Conservation (phyloP, 225 moss, liverwort and hornwort species). For the Pleurozium schreberi region DNA sequence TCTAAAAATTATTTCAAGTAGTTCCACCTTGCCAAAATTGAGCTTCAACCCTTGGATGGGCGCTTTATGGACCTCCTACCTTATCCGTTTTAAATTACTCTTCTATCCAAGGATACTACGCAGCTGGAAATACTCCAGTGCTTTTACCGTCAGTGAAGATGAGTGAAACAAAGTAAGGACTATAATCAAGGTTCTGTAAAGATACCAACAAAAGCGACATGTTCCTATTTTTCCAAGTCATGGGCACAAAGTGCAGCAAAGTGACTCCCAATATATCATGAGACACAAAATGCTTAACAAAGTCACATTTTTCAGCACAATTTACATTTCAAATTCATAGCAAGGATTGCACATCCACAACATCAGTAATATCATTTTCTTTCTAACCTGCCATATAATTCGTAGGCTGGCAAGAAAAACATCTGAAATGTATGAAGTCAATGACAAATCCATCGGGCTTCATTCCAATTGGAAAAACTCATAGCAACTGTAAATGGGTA, state of each 20-base stretch:
- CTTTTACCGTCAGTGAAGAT: background rate
- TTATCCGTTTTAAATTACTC: background rate
- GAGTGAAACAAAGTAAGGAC: background rate
- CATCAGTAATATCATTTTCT: background rate
- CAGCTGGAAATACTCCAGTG: background rate
- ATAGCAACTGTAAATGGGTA: background rate
- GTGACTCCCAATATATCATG: background rate
- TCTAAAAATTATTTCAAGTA: too few species aligned
- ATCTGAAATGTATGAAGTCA: background rate
- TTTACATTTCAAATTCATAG: background rate
- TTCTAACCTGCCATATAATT: background rate
- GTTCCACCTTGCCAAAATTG: too few species aligned
- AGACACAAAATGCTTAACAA: background rate
- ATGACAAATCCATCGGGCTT: background rate
- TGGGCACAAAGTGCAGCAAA: background rate
- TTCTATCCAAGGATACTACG: background rate
- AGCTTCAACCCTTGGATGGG: too few species aligned
- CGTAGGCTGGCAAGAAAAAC: background rate
- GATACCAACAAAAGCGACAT: background rate
- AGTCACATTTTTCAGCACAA: background rate
- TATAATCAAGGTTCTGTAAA: background rate
- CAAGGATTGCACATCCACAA: background rate
- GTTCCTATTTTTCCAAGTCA: background rate
- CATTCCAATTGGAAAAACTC: background rate
- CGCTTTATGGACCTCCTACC: too few species aligned